Conservation (phyloP, 1,139 yeast species). For the Kodamaea sp. region DNA sequence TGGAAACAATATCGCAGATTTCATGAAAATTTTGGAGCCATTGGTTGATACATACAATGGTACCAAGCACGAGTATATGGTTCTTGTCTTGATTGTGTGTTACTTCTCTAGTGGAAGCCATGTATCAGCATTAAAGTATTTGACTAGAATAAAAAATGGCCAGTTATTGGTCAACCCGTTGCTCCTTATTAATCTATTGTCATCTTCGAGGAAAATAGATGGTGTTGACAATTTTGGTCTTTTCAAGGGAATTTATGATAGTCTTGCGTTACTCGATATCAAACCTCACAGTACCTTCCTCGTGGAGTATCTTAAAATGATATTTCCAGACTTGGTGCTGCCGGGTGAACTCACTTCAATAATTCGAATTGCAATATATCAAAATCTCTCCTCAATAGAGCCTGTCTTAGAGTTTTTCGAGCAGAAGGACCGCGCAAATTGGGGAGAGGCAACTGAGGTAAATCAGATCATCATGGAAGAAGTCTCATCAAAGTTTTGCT, state of each 20-base stretch:
- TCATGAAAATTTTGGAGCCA: slow-evolving; percentile 6
- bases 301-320: slow-evolving; percentile 10
- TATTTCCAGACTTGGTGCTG: slow-evolving; percentile 10
- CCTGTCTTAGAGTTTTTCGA: slow-evolving; percentile 5
- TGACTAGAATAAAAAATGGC: slow-evolving; percentile 15
- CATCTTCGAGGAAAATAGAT: not conserved
- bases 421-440: slow-evolving; percentile 12
- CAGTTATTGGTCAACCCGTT: slow-evolving; percentile 17
- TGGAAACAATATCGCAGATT: slow-evolving; percentile 1
- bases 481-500: not conserved
- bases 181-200: slow-evolving; percentile 14
- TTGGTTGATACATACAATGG: slow-evolving; percentile 11
- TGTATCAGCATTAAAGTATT: slow-evolving; percentile 12
- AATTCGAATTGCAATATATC: slow-evolving; percentile 11
- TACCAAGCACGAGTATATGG: slow-evolving; percentile 14
- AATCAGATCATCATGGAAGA: slow-evolving; percentile 9
- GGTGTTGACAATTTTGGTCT: slow-evolving; percentile 5
- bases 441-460: slow-evolving; percentile 6
- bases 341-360: not conserved
- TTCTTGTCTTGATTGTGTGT: slow-evolving; percentile 12
- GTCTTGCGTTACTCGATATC: slow-evolving; percentile 1
- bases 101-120: slow-evolving; percentile 9
- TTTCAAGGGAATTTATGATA: slow-evolving; percentile 9
- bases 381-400: slow-evolving; percentile 2
- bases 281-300: slow-evolving; percentile 7